These are phyloP conservation scores for Turritis glabra DNA, from an alignment of 345 rosid genomes.

Conservation along the genomic window DNA sequence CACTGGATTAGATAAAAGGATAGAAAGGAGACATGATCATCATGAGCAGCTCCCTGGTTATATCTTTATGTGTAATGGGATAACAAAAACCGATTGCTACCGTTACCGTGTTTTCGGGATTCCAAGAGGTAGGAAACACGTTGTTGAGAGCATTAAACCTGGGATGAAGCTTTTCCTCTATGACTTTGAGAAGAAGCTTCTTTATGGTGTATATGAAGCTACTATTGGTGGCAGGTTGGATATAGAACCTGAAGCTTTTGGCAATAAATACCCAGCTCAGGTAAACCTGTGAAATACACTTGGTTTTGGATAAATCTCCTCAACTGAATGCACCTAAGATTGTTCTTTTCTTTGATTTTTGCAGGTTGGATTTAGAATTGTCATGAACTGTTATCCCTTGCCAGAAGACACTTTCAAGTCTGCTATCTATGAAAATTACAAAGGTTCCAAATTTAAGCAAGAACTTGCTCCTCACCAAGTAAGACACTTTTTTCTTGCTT, in stretches of 20 bases:
- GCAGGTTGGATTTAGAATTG: constrained; percentile 56
- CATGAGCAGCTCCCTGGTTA: constrained; percentile 46
- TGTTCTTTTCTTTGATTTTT: neutral
- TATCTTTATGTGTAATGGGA: constrained; percentile 55
- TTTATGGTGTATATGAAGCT: constrained; percentile 53
- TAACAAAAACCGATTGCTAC: constrained; percentile 50
- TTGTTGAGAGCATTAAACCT: constrained; percentile 46
- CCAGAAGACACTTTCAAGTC: constrained; percentile 46
- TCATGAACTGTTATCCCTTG: constrained; percentile 51
- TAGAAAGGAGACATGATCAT: constrained; percentile 13
- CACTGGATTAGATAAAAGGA: constrained; percentile 16
- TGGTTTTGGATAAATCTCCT: neutral
- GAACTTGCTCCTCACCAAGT: constrained; percentile 53
- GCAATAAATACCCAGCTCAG: constrained; percentile 54
- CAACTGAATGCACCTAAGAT: neutral
- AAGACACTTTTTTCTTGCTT: constrained; percentile 21
- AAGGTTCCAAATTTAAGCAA: constrained; percentile 47
- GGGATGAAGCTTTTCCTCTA: constrained; percentile 55
- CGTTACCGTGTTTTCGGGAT: constrained; percentile 51
- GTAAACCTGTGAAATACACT: constrained; percentile 20
- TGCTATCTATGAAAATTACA: constrained; percentile 48
- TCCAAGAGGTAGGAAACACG: constrained; percentile 30
- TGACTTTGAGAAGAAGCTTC: constrained; percentile 53
- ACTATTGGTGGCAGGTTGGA: constrained; percentile 47
- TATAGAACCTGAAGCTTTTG: constrained; percentile 54